Conservation (phyloP, 768 basidiomycete species). For the Mycena olivaceomarginata region DNA sequence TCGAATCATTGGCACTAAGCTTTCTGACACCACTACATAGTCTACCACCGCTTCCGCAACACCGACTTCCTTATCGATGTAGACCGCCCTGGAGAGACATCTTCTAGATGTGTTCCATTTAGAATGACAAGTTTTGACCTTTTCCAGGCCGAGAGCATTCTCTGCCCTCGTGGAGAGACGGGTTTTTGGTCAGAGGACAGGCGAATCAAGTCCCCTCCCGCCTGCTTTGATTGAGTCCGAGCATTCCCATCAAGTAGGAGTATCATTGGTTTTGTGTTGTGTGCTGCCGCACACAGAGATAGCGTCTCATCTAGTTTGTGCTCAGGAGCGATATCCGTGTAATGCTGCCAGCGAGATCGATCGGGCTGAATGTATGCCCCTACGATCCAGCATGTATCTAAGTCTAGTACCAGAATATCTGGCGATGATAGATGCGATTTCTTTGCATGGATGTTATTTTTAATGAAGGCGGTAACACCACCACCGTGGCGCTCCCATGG, state of each 20-base stretch:
- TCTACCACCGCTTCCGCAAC: conserved; percentile 10
- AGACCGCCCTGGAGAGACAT: neutral
- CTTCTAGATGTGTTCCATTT: conserved; percentile 14
- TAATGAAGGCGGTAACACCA: conserved; percentile 25
- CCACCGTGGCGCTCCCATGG: conserved; percentile 20
- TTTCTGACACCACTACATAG: conserved; percentile 21
- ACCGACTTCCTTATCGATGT: conserved; percentile 19
- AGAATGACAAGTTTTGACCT: conserved; percentile 19
- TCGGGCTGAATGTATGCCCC: neutral
- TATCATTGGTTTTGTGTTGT: conserved; percentile 22
- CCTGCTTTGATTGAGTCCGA: conserved; percentile 24
- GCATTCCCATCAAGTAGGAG: conserved; percentile 19
- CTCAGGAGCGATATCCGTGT: conserved; percentile 16
- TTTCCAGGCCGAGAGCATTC: conserved; percentile 31
- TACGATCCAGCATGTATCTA: no score
- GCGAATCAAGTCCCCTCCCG: neutral
- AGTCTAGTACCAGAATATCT: no score
- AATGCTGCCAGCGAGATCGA: conserved; percentile 16
- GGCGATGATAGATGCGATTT: no score
- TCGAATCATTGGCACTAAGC: neutral
- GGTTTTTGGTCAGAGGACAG: conserved; percentile 17
- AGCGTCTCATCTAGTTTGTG: conserved; percentile 25
- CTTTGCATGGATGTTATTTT: no score
- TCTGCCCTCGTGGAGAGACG: conserved; percentile 8
- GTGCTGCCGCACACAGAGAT: conserved; percentile 14